phyloP scores from a whole-genome alignment of 2,329 filamentous ascomycete species.

The Pezicula neosporulosa region DNA sequence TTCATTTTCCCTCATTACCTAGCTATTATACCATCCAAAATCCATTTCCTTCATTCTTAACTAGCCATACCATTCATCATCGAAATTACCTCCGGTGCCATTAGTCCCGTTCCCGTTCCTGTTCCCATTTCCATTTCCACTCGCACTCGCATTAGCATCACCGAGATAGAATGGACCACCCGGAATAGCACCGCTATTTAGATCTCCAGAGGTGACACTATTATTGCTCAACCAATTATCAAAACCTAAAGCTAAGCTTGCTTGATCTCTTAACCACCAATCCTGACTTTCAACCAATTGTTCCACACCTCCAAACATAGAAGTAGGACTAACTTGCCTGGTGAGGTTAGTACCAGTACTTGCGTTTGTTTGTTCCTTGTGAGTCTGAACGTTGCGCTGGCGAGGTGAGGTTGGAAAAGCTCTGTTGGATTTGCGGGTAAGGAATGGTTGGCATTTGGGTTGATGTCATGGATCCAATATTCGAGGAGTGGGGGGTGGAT shows the following conservation, averaged over 20 bases:
- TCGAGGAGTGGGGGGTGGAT: background rate
- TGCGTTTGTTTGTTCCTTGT: constrained; percentile 7
- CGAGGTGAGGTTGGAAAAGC: background rate
- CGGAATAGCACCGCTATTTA: background rate
- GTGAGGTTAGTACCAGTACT: constrained; percentile 13
- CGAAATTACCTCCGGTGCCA: background rate
- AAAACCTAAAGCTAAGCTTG: constrained; percentile 55
- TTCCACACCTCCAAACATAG: constrained; percentile 57
- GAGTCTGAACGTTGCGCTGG: constrained; percentile 12
- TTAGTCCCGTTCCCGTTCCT: background rate
- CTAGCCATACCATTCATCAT: background rate
- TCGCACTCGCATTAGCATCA: background rate
- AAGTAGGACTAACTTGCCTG: constrained; percentile 38
- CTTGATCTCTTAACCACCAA: constrained; percentile 62
- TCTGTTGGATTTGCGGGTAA: background rate
- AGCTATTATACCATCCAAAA: too few species aligned
- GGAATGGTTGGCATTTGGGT: background rate
- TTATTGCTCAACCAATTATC: constrained; percentile 50
- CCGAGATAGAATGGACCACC: too few species aligned
- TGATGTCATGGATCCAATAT: background rate
- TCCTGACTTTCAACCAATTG: constrained; percentile 61
- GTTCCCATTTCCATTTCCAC: background rate
- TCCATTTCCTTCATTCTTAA: background rate
- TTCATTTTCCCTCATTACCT: too few species aligned
- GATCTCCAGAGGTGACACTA: constrained; percentile 1